Percentiles rank a stretch among this genome's conserved stretches.
Evolutionary conservation across 1,284 basidiomycete genomes (phyloP).

Genomic region (Coriolopsis trogii): DNA sequence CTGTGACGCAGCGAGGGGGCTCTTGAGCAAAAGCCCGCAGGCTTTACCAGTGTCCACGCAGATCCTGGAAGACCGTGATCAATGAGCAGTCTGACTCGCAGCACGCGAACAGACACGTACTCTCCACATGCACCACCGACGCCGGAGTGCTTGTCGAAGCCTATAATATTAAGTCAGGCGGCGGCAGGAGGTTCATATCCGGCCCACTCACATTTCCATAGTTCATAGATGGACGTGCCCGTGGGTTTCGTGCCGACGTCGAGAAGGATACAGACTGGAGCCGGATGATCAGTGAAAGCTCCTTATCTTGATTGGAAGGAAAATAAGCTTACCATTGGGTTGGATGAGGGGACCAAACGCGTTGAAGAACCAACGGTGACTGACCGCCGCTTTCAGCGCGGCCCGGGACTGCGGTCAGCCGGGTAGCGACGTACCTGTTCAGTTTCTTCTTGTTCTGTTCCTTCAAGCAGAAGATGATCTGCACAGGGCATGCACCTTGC

Average conservation of each 20-base stretch:
- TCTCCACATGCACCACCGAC: constrained; percentile 97
- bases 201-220: constrained; percentile 79
- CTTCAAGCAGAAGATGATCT: constrained; percentile 92
- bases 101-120: constrained; percentile 43
- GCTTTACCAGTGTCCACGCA: constrained; percentile 82
- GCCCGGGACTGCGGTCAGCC: neutral
- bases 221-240: constrained; percentile 91
- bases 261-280: constrained; percentile 77
- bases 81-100: neutral
- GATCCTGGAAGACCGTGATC: constrained; percentile 51
- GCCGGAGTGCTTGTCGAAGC: constrained; percentile 88
- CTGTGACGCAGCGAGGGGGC: constrained; percentile 89
- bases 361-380: constrained; percentile 97
- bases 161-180: constrained; percentile 34
- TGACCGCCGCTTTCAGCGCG: constrained; percentile 29
- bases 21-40: constrained; percentile 79
- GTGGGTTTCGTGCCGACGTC: constrained; percentile 96
- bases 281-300: neutral
- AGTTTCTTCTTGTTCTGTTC: constrained; percentile 97
- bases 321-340: constrained; percentile 61
- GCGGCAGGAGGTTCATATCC: neutral
- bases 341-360: constrained; percentile 89
- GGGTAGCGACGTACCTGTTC: constrained; percentile 44
- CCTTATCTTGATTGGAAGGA: no score
- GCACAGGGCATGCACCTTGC: constrained; percentile 83